Evolutionary conservation across 2,329 filamentous ascomycete species (phyloP).

Genomic region (Venturia carpophila): DNA sequence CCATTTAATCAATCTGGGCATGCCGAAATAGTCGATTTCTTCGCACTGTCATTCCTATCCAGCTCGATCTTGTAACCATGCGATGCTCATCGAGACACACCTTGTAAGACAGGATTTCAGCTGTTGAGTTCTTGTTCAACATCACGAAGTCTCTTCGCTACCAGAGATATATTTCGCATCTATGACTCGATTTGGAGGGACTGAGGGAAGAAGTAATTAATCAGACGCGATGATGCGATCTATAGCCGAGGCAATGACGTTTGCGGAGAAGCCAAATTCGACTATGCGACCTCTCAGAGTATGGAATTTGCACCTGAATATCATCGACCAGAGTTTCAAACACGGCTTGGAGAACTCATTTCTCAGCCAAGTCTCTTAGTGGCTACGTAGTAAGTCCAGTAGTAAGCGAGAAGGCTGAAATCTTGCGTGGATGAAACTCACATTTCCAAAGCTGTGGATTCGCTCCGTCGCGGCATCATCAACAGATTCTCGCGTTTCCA

Average conservation of each 20-base stretch:
- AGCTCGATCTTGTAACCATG: too few relatives aligned
- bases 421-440: not conserved
- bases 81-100: too few relatives aligned
- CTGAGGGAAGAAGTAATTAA: not conserved
- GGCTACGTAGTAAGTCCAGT: not conserved
- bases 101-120: too few relatives aligned
- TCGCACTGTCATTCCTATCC: too few relatives aligned
- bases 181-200: not conserved
- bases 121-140: too few relatives aligned
- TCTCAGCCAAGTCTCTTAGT: not conserved
- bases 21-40: too few relatives aligned
- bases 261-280: not conserved
- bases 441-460: not conserved
- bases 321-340: not conserved
- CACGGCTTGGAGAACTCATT: not conserved
- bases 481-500: not conserved
- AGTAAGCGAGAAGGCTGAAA: not conserved
- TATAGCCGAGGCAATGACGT: conserved; percentile 5
- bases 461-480: not conserved
- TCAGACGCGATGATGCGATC: not conserved
- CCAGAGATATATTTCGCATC: too few relatives aligned
- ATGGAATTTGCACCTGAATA: too few relatives aligned
- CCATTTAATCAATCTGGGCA: too few relatives aligned
- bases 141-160: too few relatives aligned
- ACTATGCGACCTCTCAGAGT: not conserved